Evolutionary conservation across 2,329 filamentous ascomycete species (phyloP).

Genomic region (Aspergillus quadrilineatus): DNA sequence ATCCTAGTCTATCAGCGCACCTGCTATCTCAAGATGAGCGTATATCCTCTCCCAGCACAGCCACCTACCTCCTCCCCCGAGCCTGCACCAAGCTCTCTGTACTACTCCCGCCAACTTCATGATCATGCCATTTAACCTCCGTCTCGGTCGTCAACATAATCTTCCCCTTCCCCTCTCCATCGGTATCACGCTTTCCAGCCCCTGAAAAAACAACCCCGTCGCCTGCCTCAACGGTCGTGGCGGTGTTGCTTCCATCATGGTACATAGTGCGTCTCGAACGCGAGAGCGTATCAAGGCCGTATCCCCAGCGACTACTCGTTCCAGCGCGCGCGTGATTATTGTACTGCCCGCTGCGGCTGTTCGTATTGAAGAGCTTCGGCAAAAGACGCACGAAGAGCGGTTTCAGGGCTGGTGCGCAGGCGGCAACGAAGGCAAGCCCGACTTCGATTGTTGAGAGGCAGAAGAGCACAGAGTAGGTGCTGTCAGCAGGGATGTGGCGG

Average conservation of each 20-base stretch:
- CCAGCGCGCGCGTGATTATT: not conserved
- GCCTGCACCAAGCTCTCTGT: constrained; percentile 5
- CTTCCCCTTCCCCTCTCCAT: not conserved
- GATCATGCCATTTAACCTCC: constrained; percentile 8
- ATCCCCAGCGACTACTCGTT: not conserved
- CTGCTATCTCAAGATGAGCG: no score
- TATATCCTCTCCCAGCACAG: no score
- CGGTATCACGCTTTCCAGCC: no score
- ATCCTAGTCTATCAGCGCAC: no score
- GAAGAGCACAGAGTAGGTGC: no score
- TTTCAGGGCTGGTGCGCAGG: constrained; percentile 31
- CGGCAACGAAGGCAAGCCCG: constrained; percentile 30
- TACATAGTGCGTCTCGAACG: not conserved
- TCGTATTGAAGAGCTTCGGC: constrained; percentile 3
- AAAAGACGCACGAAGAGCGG: constrained; percentile 11
- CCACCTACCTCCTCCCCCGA: not conserved
- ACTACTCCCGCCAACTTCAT: not conserved
- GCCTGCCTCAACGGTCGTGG: not conserved
- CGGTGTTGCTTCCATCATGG: not conserved
- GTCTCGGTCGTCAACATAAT: not conserved
- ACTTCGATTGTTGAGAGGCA: constrained; percentile 29
- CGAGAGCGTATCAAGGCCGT: not conserved
- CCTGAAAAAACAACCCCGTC: not conserved
- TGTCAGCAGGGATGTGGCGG: constrained; percentile 3
- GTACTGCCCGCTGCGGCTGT: not conserved